Percentiles rank a stretch among this genome's conserved stretches.
phyloP scores from a whole-genome alignment of 2,329 filamentous ascomycete genomes.

The Phialocephala sp. region DNA sequence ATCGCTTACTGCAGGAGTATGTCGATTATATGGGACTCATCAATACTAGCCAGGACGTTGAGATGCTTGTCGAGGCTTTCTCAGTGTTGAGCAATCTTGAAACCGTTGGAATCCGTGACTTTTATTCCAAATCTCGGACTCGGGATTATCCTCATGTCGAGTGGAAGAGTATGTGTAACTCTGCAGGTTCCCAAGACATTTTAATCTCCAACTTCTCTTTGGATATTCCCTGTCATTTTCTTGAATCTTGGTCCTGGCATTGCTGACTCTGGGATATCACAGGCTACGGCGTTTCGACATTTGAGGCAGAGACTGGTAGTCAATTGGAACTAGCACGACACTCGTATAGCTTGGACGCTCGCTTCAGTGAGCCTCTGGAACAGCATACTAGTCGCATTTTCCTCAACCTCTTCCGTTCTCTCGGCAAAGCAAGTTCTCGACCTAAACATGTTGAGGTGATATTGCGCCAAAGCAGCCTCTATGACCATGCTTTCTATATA shows the following conservation, averaged over 20 bases:
- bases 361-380: not conserved
- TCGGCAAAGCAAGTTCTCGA: conserved; percentile 47
- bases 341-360: conserved; percentile 25
- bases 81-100: conserved; percentile 58
- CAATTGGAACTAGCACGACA: not conserved
- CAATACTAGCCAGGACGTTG: conserved; percentile 52
- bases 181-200: not conserved
- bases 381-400: conserved; percentile 44
- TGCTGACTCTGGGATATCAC: not conserved
- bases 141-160: conserved; percentile 50
- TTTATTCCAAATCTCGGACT: conserved; percentile 53
- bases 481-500: conserved; percentile 54
- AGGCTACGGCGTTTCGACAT: conserved; percentile 54
- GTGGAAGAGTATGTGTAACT: conserved; percentile 49
- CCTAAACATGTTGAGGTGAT: conserved; percentile 56
- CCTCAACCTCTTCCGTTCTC: conserved; percentile 48
- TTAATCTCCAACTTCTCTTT: too few species aligned
- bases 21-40: conserved; percentile 37
- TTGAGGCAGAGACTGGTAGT: conserved; percentile 45
- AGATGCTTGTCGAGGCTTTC: conserved; percentile 63
- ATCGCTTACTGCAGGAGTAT: conserved; percentile 12
- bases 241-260: not conserved
- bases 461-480: conserved; percentile 44
- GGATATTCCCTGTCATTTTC: not conserved
- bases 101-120: conserved; percentile 64